Conservation (phyloP, 495 filamentous ascomycete genomes). For the Tuber umbilicatum region DNA sequence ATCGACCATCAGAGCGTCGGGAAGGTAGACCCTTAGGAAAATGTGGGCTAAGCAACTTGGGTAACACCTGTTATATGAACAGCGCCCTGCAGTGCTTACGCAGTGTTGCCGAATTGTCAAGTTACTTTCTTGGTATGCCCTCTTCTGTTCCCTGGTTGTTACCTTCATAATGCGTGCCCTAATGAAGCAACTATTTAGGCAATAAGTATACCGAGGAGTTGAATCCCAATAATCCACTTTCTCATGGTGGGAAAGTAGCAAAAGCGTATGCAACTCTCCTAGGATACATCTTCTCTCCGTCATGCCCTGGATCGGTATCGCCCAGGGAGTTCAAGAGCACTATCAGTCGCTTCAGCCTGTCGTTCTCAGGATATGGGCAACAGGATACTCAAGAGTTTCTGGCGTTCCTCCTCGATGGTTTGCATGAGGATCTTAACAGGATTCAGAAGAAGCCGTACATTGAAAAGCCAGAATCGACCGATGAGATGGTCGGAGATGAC, state of each 20-base stretch:
- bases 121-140: slow-evolving; percentile 70
- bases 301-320: slow-evolving; percentile 55
- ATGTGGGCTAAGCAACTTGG: slow-evolving; percentile 79
- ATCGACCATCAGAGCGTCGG: slow-evolving; percentile 55
- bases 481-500: slow-evolving; percentile 84
- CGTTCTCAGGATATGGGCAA: slow-evolving; percentile 90
- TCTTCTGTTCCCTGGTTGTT: slow-evolving; percentile 10
- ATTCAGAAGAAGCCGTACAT: slow-evolving; percentile 95
- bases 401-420: slow-evolving; percentile 88
- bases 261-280: slow-evolving; percentile 69
- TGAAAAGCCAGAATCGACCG: slow-evolving; percentile 94
- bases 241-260: slow-evolving; percentile 75
- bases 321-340: slow-evolving; percentile 72
- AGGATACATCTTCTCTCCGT: slow-evolving; percentile 62
- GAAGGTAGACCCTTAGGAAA: slow-evolving; percentile 60
- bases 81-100: slow-evolving; percentile 90
- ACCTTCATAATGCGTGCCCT: slow-evolving; percentile 34
- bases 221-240: slow-evolving; percentile 74
- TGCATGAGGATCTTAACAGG: slow-evolving; percentile 91
- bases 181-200: slow-evolving; percentile 43
- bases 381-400: slow-evolving; percentile 97
- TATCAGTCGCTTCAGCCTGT: slow-evolving; percentile 69
- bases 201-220: slow-evolving; percentile 68
- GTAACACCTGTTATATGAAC: slow-evolving; percentile 99
- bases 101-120: slow-evolving; percentile 81